Percentiles rank a stretch among this genome's conserved stretches.
phyloP scores from a whole-genome alignment of 1,284 basidiomycete species.

The Hemileia vastatrix region DNA sequence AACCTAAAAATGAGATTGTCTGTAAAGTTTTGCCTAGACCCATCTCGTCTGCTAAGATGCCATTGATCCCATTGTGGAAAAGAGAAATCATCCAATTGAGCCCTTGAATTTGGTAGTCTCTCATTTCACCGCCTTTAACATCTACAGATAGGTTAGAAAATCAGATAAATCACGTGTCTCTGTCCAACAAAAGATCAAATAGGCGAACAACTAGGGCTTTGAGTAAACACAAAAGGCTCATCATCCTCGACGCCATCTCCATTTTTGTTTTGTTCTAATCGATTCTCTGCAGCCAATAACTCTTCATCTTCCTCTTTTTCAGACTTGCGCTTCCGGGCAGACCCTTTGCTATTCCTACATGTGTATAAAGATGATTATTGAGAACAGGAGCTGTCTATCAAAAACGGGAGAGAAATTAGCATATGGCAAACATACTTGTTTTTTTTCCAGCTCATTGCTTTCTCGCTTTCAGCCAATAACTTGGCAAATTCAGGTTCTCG shows the following conservation, averaged over 20 bases:
- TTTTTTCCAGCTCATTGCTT: constrained; percentile 64
- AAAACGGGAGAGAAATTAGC: neutral
- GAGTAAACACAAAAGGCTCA: constrained; percentile 80
- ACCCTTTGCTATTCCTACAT: constrained; percentile 58
- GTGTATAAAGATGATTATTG: no score
- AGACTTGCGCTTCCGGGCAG: constrained; percentile 75
- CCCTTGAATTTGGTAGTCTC: constrained; percentile 89
- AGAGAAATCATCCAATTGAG: constrained; percentile 94
- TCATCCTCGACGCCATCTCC: constrained; percentile 48
- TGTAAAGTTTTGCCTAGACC: constrained; percentile 89
- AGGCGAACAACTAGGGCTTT: constrained; percentile 69
- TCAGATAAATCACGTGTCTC: no score
- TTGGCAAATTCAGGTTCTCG: constrained; percentile 89
- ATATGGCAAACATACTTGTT: no score
- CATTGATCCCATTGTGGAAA: constrained; percentile 85
- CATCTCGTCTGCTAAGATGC: constrained; percentile 91
- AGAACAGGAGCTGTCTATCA: neutral
- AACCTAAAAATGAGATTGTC: constrained; percentile 94
- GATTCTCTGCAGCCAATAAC: constrained; percentile 60
- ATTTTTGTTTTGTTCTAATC: constrained; percentile 5
- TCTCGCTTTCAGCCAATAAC: constrained; percentile 58
- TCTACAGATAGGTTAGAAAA: no score
- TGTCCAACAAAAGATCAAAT: no score
- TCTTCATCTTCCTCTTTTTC: constrained; percentile 99
- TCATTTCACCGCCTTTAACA: constrained; percentile 75